These are phyloP conservation scores for Penicillium italicum DNA, from an alignment of 2,329 filamentous ascomycete genomes.

Conservation along the genomic window DNA sequence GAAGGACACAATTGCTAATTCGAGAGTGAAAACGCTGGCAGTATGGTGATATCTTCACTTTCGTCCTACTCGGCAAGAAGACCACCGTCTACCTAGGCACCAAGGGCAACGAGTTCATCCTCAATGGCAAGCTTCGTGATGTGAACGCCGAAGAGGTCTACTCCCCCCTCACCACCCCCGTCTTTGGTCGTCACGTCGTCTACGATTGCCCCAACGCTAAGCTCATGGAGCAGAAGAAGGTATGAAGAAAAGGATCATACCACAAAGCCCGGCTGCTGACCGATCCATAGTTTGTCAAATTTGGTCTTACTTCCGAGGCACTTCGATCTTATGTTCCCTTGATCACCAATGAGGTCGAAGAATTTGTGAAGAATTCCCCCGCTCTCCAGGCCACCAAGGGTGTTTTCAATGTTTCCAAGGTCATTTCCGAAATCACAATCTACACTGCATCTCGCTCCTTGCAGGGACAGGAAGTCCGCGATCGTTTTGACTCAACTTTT, in stretches of 20 bases:
- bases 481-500: conserved; percentile 74
- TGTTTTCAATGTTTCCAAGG: conserved; percentile 66
- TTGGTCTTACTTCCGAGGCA: conserved; percentile 59
- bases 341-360: conserved; percentile 69
- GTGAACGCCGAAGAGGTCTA: conserved; percentile 91
- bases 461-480: conserved; percentile 78
- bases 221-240: conserved; percentile 96
- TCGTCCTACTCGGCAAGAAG: conserved; percentile 81
- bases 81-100: conserved; percentile 81
- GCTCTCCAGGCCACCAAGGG: conserved; percentile 67
- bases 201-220: conserved; percentile 90
- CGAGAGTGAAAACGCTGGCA: conserved; percentile 34
- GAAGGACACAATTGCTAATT: conserved; percentile 1
- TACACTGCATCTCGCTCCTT: conserved; percentile 84
- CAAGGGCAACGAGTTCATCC: conserved; percentile 82
- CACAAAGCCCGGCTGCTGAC: not conserved
- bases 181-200: conserved; percentile 80
- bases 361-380: conserved; percentile 66
- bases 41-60: conserved; percentile 89
- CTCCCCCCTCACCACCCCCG: conserved; percentile 65
- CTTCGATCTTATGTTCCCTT: conserved; percentile 70
- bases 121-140: conserved; percentile 86
- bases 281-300: conserved; percentile 56
- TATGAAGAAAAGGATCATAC: conserved; percentile 35
- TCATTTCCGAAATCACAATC: conserved; percentile 82